Conservation (phyloP, 768 basidiomycete species). For the Russula dissimulans region DNA sequence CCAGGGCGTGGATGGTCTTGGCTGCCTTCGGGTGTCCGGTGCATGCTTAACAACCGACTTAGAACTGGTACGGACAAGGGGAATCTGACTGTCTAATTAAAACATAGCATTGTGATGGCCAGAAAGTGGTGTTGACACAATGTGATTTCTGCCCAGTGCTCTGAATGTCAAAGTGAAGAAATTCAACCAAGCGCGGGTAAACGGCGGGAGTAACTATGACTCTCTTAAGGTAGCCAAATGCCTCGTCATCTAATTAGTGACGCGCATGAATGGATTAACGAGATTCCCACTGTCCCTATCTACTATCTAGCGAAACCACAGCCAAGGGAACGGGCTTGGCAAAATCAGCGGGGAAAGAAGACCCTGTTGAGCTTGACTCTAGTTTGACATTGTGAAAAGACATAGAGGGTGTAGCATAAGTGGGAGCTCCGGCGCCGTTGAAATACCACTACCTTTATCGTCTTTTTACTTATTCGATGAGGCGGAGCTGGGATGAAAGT, state of each 20-base stretch:
- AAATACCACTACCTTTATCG: constrained; percentile 79
- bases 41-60: constrained; percentile 58
- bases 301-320: neutral
- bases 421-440: constrained; percentile 26
- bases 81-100: constrained; percentile 81
- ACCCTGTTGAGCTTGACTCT: constrained; percentile 82
- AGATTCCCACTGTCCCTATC: too few relatives aligned
- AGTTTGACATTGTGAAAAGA: constrained; percentile 81
- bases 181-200: constrained; percentile 74
- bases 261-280: too few relatives aligned
- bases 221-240: constrained; percentile 80
- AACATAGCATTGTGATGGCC: constrained; percentile 75
- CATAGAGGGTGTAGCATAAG: constrained; percentile 16
- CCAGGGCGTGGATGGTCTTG: constrained; percentile 37
- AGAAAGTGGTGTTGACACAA: constrained; percentile 71
- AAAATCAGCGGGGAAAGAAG: constrained; percentile 60
- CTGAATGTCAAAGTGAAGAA: constrained; percentile 77
- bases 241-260: constrained; percentile 30
- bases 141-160: constrained; percentile 79
- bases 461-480: constrained; percentile 73
- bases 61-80: constrained; percentile 75
- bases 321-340: neutral
- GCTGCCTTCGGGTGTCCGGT: constrained; percentile 52
- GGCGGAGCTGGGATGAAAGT: constrained; percentile 61
- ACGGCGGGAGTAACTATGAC: constrained; percentile 75